Evolutionary conservation across 345 rosid species (phyloP), one percentile per base, ranked within the genome.

Genomic region (Corchorus olitorius): DNA sequence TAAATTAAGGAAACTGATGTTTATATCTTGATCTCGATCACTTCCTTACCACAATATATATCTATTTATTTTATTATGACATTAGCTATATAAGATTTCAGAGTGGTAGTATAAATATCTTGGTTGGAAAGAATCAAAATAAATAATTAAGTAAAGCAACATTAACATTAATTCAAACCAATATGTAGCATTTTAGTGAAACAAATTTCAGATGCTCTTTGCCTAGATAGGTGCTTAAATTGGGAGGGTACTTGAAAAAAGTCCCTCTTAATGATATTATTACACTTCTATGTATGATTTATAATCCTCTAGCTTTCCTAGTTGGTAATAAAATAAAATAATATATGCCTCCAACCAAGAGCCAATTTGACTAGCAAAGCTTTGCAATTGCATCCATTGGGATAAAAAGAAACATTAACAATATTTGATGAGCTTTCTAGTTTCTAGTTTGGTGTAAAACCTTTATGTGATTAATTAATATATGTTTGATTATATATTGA

Each of bases 321-420:
- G 22, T 50, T 22, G 27, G 27, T 27, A 27, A 27, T 27, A 27
- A 27, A 7, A 14, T 52, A 70, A 70, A 50, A 33, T 35, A 50
- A 34, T 70, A 22, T 34, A 11, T 27, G 27, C 71, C n/a, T 52
- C 43, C 11, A n/a, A n/a, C 43, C 19, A 52, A 35, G 62, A n/a
- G 5, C 17, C 48, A 70, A 17, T 70, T 70, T n/a, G 35, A 71
- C 48, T 6, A 71, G 27, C n/a, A 69, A 22, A 68, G 20, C 56
- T 27, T 48, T 68, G 49, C 27, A 66, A 14, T 48, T 68, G 49
- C 27, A 66, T 46, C 6, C 50, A 5, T 12, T 45, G 16, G 33
- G 15, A 22, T 6, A 10, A 20, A 20, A 43, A 12, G n/a, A 20
- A 41, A 0, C 52, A 66, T 12, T 66, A 19, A 20, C 20, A 22